phyloP scores from a whole-genome alignment of 164 flowering plant genomes.

The Liquidambar formosana region DNA sequence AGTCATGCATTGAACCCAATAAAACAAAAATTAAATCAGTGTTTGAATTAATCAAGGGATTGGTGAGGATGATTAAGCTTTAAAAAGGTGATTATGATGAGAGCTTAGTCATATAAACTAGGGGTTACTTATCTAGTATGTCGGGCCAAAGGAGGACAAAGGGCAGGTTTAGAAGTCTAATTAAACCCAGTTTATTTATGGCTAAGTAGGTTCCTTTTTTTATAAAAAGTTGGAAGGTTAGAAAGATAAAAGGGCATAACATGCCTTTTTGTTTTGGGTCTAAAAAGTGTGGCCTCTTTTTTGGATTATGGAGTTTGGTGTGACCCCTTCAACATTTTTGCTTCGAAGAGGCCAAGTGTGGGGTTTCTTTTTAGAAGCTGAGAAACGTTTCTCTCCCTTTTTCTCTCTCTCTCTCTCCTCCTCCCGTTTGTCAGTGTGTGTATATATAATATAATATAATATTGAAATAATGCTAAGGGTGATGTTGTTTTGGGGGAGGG shows the following conservation, averaged over 20 bases:
- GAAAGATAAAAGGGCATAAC: conserved; percentile 1
- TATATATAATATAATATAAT: no score
- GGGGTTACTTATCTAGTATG: conserved; percentile 1
- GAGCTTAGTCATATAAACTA: conserved; percentile 2
- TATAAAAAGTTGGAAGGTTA: conserved; percentile 1
- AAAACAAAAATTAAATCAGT: neutral
- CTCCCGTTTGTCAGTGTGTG: no score
- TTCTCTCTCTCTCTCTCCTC: neutral
- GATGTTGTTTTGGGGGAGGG: conserved; percentile 5
- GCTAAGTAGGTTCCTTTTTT: neutral
- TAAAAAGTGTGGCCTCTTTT: conserved; percentile 8
- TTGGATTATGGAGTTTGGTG: neutral
- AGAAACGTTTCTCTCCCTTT: conserved; percentile 9
- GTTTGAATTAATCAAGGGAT: neutral
- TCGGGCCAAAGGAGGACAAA: conserved; percentile 23
- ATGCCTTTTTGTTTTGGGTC: conserved; percentile 1
- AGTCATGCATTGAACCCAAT: neutral
- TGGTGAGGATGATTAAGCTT: neutral
- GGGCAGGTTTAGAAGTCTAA: neutral
- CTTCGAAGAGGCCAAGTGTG: neutral
- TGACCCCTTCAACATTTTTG: conserved; percentile 8
- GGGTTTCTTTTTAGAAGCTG: neutral
- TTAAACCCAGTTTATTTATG: neutral
- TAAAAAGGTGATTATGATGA: conserved; percentile 11
- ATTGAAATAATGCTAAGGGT: neutral